phyloP scores from a whole-genome alignment of 495 filamentous ascomycete species.

The Talaromyces liani region DNA sequence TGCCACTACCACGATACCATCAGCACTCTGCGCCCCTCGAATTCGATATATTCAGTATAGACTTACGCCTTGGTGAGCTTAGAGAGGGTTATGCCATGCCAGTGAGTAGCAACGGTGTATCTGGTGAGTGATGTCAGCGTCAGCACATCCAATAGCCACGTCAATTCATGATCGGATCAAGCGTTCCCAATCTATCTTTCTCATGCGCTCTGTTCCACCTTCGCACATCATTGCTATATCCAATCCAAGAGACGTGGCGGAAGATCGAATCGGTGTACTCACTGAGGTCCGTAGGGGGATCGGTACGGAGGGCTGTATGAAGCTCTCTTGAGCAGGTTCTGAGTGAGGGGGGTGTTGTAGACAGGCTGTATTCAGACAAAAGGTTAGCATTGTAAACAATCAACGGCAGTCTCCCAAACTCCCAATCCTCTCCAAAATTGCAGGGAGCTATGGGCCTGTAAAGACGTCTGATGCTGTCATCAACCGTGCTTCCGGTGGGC shows the following conservation, averaged over 20 bases:
- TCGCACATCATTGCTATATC: not conserved
- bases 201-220: not conserved
- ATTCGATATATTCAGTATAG: not conserved
- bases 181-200: not conserved
- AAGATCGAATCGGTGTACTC: conserved; percentile 16
- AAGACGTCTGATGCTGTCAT: not conserved
- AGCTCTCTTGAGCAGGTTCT: conserved; percentile 28
- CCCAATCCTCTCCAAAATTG: not conserved
- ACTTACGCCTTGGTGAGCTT: conserved; percentile 44
- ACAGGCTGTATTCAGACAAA: not conserved
- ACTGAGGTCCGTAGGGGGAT: conserved; percentile 37
- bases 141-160: conserved; percentile 1
- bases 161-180: not conserved
- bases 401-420: not conserved
- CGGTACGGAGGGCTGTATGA: conserved; percentile 30
- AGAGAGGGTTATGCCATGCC: conserved; percentile 43
- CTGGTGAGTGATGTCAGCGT: conserved; percentile 23
- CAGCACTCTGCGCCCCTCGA: not conserved
- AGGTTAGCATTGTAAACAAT: not conserved
- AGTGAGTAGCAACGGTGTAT: conserved; percentile 41
- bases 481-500: not conserved
- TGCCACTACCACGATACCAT: conserved; percentile 33
- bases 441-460: not conserved
- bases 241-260: not conserved
- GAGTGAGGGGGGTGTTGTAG: conserved; percentile 1